Base-by-base conservation (phyloP, 2,329 filamentous ascomycete species). In the Claviceps paspali region DNA sequence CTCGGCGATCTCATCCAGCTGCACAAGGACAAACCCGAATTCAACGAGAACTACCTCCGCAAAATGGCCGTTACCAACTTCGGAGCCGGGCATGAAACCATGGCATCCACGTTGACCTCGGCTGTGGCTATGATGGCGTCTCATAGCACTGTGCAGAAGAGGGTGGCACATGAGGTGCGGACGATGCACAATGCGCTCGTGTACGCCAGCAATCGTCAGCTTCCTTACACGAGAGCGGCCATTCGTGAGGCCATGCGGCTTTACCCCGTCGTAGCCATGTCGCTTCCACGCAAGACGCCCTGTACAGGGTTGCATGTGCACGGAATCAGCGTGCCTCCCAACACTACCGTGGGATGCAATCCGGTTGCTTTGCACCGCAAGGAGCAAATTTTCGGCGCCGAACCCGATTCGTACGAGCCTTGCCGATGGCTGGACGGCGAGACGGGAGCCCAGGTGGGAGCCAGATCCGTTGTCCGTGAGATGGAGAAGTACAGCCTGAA, bases 1-100 rank as follows among this genome's bases (percentile, higher is more conserved):
- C 50, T 70, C 0, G 47, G 52, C 2, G 67, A 70, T 40, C 45
- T 72, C 1, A 61, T 72, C 11, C 51, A 56, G 18, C 51, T 71
- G 1, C 63, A 70, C 45, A 51, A 53, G 11, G 51, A 59, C 4
- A 63, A 59, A 15, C 60, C 65, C 1, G 60, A 60, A 5, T 70
- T 72, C 40, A 63, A 48, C 0, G 60, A 65, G 19, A 50, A 46
- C 0, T 70, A 71, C 36, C 56, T 72, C 8, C 61, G 62, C 3
- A 64, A 67, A 21, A 65, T 71, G 56, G 65, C 64, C 2, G 55
- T 69, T 2, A 70, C 68, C 2, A 72, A 72, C 43, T 71, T 72
- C 44, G 68, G 68, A 9, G 68, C 68, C 1, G 68, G 68, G 0
- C 68, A 72, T 41, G 68, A 72, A 45, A 72, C 68, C 0, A 59